phyloP scores from a whole-genome alignment of 139 green algal species.

The Limnomonas spitsbergensis region DNA sequence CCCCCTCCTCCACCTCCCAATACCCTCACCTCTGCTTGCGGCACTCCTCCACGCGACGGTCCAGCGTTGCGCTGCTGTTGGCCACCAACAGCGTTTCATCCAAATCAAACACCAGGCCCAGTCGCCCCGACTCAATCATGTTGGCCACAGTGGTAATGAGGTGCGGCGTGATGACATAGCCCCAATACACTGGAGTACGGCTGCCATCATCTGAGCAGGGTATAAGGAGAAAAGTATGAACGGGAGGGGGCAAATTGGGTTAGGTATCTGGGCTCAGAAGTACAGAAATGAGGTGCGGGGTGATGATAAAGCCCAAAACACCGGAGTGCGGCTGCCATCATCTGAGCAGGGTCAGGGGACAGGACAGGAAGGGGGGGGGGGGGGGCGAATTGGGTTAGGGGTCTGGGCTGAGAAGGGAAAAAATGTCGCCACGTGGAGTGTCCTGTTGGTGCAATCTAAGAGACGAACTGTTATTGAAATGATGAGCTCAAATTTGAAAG shows the following conservation, averaged over 20 bases:
- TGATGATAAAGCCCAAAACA: slow-evolving; percentile 65
- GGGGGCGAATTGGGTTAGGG: too few relatives aligned
- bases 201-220: slow-evolving; percentile 33
- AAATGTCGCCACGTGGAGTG: too few relatives aligned
- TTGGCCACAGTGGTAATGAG: slow-evolving; percentile 30
- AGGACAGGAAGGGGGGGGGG: too few relatives aligned
- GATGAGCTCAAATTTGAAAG: too few relatives aligned
- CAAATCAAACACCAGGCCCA: slow-evolving; percentile 81
- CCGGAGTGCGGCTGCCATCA: slow-evolving; percentile 22
- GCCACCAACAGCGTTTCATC: slow-evolving; percentile 84
- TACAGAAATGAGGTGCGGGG: slow-evolving; percentile 29
- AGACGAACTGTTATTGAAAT: too few relatives aligned
- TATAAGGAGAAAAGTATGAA: too few relatives aligned
- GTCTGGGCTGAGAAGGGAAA: too few relatives aligned
- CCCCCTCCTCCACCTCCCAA: too few relatives aligned
- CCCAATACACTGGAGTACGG: slow-evolving; percentile 51
- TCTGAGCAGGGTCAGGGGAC: slow-evolving; percentile 21
- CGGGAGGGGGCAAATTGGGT: too few relatives aligned
- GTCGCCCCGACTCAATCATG: slow-evolving; percentile 53
- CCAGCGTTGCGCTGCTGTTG: slow-evolving; percentile 27
- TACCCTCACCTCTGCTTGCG: background rate
- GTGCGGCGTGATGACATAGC: slow-evolving; percentile 48
- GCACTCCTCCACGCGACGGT: background rate
- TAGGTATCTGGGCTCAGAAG: too few relatives aligned
- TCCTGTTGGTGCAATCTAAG: too few relatives aligned